phyloP scores from a whole-genome alignment of 805 yeast species.

The Candida arabinofermentans region DNA sequence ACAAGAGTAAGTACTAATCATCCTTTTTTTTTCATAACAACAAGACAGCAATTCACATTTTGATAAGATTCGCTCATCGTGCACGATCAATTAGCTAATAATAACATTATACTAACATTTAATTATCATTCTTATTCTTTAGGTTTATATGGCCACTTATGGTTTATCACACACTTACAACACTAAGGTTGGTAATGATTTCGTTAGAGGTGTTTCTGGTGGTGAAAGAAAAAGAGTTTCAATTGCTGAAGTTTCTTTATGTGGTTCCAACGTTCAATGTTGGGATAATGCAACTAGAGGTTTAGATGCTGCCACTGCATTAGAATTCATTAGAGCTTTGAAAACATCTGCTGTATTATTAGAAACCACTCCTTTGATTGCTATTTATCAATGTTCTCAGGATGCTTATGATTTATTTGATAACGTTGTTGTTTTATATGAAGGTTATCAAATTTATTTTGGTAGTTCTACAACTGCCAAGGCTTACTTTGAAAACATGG shows the following conservation, averaged over 20 bases:
- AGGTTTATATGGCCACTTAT: slow-evolving; percentile 22
- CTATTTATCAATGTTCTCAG: slow-evolving; percentile 45
- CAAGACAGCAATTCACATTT: no score
- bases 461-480: slow-evolving; percentile 37
- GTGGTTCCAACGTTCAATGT: slow-evolving; percentile 42
- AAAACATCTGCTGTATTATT: slow-evolving; percentile 50
- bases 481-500: slow-evolving; percentile 38
- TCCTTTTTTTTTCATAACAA: background rate
- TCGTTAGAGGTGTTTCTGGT: slow-evolving; percentile 61
- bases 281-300: slow-evolving; percentile 74
- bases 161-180: slow-evolving; percentile 46
- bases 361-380: slow-evolving; percentile 48
- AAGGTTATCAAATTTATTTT: slow-evolving; percentile 40
- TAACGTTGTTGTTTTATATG: slow-evolving; percentile 38
- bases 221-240: slow-evolving; percentile 67
- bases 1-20: slow-evolving; percentile 35
- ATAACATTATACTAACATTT: slow-evolving; percentile 1
- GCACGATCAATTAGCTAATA: no score
- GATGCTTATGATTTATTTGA: slow-evolving; percentile 42
- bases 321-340: slow-evolving; percentile 56
- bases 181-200: slow-evolving; percentile 62
- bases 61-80: no score
- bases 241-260: slow-evolving; percentile 49
- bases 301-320: slow-evolving; percentile 66
- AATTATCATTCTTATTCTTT: background rate